Base-by-base conservation (phyloP, 257 asterid genomes). In the Penstemon eatonii region DNA sequence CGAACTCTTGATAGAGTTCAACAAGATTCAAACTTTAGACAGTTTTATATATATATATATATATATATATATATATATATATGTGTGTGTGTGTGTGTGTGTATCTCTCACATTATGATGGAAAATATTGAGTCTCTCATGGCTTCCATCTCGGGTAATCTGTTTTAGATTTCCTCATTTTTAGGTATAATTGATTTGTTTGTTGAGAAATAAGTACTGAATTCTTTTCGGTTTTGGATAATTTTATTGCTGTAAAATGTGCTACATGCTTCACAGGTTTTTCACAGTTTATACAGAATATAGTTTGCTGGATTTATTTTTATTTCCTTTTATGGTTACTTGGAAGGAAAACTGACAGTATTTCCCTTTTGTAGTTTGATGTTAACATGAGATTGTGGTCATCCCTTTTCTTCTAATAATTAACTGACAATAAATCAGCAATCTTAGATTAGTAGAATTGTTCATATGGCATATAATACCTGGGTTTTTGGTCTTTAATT, bases 141-240 rank as follows among this genome's bases (percentile, higher is more conserved):
- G 65, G 58, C 25, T 67, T 67, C 69, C 67, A 33, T 60, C 50
- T 40, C 33, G 8, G 65, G 68, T 65, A 59, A 63, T 59, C 68
- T 42, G 69, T 36, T 75, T 53, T 42, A 51, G 65, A 9, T 60
- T n/a, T 38, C 57, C 38, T 41, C 44, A 41, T 52, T 73, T 65
- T 54, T 73, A 63, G 68, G 62, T 75, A 73, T 70, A 62, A 68
- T 59, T 54, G 76, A 71, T 60, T 65, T 75, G 9, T 51, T 63
- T 63, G 73, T 64, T 69, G 73, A 73, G 52, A 51, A 63, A 66
- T 67, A 69, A 50, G 44, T 63, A 68, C 59, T 79, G 3, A 56
- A 51, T 55, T 56, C 15, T 79, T 77, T 66, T 64, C 74, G 33
- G 72, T 74, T 67, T 72, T 53, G 86, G 82, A 77, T 76, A 72